phyloP scores from a whole-genome alignment of 106 monocot species.

The Dendrobium huoshanense region DNA sequence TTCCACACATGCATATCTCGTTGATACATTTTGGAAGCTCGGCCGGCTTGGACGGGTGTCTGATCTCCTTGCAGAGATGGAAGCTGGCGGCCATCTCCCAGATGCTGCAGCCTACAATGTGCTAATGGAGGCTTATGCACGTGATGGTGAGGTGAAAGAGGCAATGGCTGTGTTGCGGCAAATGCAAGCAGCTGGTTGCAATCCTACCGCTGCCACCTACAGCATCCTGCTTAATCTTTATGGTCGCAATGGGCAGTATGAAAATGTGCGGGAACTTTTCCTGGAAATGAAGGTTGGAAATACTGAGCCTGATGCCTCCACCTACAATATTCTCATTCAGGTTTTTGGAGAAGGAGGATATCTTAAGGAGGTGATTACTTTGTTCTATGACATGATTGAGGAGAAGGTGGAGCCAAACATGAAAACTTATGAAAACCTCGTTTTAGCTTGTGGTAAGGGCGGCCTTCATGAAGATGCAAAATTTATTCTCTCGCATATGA shows the following conservation, averaged over 20 bases:
- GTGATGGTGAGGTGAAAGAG: conserved; percentile 27
- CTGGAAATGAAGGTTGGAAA: conserved; percentile 90
- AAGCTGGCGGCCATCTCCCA: conserved; percentile 47
- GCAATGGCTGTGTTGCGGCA: conserved; percentile 71
- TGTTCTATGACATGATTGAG: conserved; percentile 91
- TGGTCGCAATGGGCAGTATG: conserved; percentile 61
- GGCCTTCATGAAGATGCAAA: conserved; percentile 80
- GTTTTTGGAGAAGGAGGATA: conserved; percentile 93
- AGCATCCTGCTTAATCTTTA: conserved; percentile 65
- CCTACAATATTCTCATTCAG: conserved; percentile 77
- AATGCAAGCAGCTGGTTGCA: conserved; percentile 78
- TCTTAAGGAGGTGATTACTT: conserved; percentile 90
- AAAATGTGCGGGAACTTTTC: conserved; percentile 85
- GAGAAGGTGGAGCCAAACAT: conserved; percentile 84
- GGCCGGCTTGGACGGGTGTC: conserved; percentile 43
- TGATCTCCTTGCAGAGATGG: conserved; percentile 78
- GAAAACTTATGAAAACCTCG: conserved; percentile 83
- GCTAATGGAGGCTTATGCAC: conserved; percentile 67
- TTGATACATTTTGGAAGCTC: conserved; percentile 59
- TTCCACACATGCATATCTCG: conserved; percentile 55
- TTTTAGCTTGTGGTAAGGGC: conserved; percentile 80
- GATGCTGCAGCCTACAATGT: conserved; percentile 74
- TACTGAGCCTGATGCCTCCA: conserved; percentile 69
- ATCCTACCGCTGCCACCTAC: conserved; percentile 74
- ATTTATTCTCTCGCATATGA: conserved; percentile 57